Base-by-base conservation (phyloP, 257 asterid genomes). In the Phtheirospermum japonicum region DNA sequence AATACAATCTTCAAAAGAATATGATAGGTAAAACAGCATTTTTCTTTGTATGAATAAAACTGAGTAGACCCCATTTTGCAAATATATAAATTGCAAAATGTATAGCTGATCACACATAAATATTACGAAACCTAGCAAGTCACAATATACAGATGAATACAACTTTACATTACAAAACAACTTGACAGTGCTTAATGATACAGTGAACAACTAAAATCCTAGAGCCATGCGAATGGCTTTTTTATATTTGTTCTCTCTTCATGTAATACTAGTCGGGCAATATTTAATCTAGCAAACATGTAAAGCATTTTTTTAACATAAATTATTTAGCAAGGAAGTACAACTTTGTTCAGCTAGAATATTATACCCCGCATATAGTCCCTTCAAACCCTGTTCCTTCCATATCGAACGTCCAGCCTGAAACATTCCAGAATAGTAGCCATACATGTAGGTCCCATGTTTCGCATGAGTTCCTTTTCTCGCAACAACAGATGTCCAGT, bases 371-470 rank as follows among this genome's bases (percentile, higher is more conserved):
- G 90, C 87, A 73, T 88, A 88, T 49, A 88, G 78, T 50, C 94
- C 96, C 70, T 68, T 88, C 13, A 77, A 69, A 36, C 96, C 96
- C 73, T 85, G 96, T 56, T 85, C 94, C 76, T 78, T 85, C 90
- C 87, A 88, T 70, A 87, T 87, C 51, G 94, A 87, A 75, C 80
- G 65, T 48, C 94, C 95, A 79, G 95, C 95, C 56, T 85, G 87
- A 64, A 85, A 80, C 86, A 87, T 80, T 69, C 95, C 94, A 43
- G 90, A 79, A 75, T 87, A 87, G 72, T 87, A 87, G 63, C 83
- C 90, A 66, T 87, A 87, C 59, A 65, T 53, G 57, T 75, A 74
- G 62, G 52, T 67, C 49, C 87, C 85, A 51, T 51, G 79, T 72
- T 77, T 74, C 12, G 66, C 70, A 30, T 6, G 76, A 31, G 83